A percentile compares a stretch with the other conserved stretches of the same genome.
phyloP scores from a whole-genome alignment of 768 basidiomycete genomes.

The Calocybe gangraenosa region DNA sequence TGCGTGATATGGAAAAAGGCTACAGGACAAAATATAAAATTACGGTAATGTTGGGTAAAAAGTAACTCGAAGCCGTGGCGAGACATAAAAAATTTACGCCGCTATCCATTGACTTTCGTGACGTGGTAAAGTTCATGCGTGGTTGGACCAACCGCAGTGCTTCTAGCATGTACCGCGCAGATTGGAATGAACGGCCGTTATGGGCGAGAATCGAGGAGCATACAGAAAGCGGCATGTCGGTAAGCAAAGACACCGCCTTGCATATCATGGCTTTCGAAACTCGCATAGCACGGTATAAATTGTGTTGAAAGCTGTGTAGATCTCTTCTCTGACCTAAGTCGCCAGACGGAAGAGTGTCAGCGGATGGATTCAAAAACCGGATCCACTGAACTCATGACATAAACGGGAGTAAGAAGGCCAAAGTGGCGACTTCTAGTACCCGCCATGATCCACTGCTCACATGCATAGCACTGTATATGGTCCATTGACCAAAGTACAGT shows the following conservation, averaged over 20 bases:
- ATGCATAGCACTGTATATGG: too few species aligned
- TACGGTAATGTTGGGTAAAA: constrained; percentile 21
- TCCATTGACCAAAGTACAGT: neutral
- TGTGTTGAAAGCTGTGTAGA: constrained; percentile 98
- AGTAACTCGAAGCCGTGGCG: neutral
- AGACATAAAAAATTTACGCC: constrained; percentile 4
- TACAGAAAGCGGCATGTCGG: too few species aligned
- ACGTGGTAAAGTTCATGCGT: too few species aligned
- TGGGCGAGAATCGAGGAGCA: too few species aligned
- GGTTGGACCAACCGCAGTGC: too few species aligned
- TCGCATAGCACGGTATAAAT: constrained; percentile 98
- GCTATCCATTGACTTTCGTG: constrained; percentile 38
- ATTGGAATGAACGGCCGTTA: too few species aligned
- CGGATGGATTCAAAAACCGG: constrained; percentile 43
- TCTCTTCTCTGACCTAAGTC: constrained; percentile 92
- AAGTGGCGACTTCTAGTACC: constrained; percentile 13
- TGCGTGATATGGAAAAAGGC: constrained; percentile 28
- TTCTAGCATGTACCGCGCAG: too few species aligned
- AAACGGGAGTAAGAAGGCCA: constrained; percentile 28
- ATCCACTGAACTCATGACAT: constrained; percentile 30
- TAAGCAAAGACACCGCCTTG: constrained; percentile 1
- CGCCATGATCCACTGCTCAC: constrained; percentile 8
- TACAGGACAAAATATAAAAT: constrained; percentile 26
- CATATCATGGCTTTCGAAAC: constrained; percentile 76
- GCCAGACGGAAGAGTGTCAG: constrained; percentile 39